Conservation (phyloP, 352 stramenopile genomes). For the Phytophthora sojae region DNA sequence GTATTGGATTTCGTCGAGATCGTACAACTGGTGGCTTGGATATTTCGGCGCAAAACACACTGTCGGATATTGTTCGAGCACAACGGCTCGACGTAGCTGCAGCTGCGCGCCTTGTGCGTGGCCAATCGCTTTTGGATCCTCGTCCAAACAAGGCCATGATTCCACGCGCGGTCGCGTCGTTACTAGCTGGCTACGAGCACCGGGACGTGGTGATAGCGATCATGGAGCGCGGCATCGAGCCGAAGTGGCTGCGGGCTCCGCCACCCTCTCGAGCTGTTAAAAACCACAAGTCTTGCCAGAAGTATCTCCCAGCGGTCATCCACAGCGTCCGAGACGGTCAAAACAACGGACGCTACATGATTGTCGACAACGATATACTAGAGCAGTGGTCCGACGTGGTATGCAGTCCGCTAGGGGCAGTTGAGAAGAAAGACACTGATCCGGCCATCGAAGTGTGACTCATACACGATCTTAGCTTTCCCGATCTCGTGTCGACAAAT, state of each 20-base stretch:
- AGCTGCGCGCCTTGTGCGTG: not conserved
- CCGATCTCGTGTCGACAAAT: not conserved
- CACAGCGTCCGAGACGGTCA: not conserved
- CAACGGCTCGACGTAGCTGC: not conserved
- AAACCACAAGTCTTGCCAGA: not conserved
- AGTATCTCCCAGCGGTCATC: not conserved
- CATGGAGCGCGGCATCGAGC: not conserved
- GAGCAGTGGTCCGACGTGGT: not conserved
- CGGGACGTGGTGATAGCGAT: not conserved
- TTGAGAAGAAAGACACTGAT: not conserved
- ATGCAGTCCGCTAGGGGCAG: not conserved
- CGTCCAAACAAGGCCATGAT: not conserved
- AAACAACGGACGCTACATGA: slow-evolving; percentile 1
- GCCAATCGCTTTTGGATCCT: not conserved
- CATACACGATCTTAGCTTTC: not conserved
- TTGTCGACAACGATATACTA: not conserved
- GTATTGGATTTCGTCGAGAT: not conserved
- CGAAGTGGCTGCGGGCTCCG: not conserved
- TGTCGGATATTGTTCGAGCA: not conserved
- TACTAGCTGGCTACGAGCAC: not conserved
- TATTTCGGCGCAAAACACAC: not conserved
- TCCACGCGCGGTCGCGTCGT: not conserved
- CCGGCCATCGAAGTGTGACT: not conserved
- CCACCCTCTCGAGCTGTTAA: not conserved
- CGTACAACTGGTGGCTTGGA: not conserved